Base-by-base conservation (phyloP, 768 basidiomycete species). In the Xanthoconium stramineum region DNA sequence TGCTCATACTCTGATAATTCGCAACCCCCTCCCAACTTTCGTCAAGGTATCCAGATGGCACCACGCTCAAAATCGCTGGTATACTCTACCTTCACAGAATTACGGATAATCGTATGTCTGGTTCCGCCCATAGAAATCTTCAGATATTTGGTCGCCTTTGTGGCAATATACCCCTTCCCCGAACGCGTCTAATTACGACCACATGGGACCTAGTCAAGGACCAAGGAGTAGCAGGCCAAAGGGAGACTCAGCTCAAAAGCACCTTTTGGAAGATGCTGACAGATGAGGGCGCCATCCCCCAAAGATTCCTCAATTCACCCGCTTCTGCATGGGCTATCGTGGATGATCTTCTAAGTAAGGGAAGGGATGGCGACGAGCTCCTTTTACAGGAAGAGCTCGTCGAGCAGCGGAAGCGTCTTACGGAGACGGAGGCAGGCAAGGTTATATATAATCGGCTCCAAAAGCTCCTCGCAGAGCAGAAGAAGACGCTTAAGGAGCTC, bases 81-180 rank as follows among this genome's bases (percentile, higher is more conserved):
- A 60, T 76, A 35, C 47, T 74, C 24, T 75, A 74, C 56, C 42
- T 73, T 15, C 70, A 73, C 37, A 64, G 67, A 29, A 74, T 76
- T 40, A 65, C 72, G 20, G 70, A 74, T 49, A 72, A 59, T 35
- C 68, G 72, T 8, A 64, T 77, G 63, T 57, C 65, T 13, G 74
- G 71, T 17, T 66, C 72, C 14, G 56, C 58, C 13, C 47, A 45
- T n/a, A 66, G 61, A 38, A 74, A 73, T 55, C 68, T 76, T 48
- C 55, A 60, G 17, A 55, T 75, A 57, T 74, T 77, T 53, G 56
- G 62, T 32, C 60, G 65, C 28, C 53, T 78, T 17, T 78, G 77
- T 38, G 76, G 76, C 6, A 33, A 62, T 11, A 20, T 56, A 8
- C 62, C 68, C 10, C 49, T 72, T 29, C 60, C 17, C 43, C 73